Evolutionary conservation across 108 stramenopile species (phyloP), one percentile per base, ranked within the genome.

Genomic region (Mediolabrus comicus): DNA sequence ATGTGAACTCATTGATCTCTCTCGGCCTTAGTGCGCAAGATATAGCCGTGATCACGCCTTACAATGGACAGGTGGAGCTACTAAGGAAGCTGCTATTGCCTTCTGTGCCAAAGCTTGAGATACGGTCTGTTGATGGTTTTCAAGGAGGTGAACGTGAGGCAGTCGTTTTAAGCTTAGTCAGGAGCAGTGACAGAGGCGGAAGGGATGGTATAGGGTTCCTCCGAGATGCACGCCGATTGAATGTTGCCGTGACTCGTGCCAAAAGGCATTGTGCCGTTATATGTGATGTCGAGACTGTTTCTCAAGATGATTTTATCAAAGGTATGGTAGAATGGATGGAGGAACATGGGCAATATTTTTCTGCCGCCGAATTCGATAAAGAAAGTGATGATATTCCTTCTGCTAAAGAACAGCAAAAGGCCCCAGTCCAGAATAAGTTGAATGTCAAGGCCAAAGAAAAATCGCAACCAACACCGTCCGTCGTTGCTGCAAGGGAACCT

Each of bases 101-200:
- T 17, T 83, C 83, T 17, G 72, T 77, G 33, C 87, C 88, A 13
- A 76, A 67, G 12, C 58, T 98, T 55, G 97, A 98, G 49, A 93
- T 98, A 27, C 83, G 94, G 19, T 91, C 94, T 31, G 98, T 99
- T 9, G 99, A 99, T 79, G 98, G 98, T 10, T 99, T 98, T 59
- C 99, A 99, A 69, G 99, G 98, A 11, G 98, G 98, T 10, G 98
- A 99, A 75, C 84, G 94, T 13, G 99, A 99, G 49, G 96, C 92
- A 30, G 96, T 99, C 49, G 85, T 99, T 8, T 70, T 99, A 9
- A 95, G 92, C 69, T 80, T 99, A 9, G 98, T 99, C 11, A 88
- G 99, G 64, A 95, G 94, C 65, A 91, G 86, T 62, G 84, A 86
- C 22, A 49, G 79, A 17, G 81, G 87, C 29, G 95, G 92, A 39